Evolutionary conservation across 75 land plant genomes (phyloP), one percentile per base, ranked within the genome.

Genomic region (Chamaecyparis obtusa): DNA sequence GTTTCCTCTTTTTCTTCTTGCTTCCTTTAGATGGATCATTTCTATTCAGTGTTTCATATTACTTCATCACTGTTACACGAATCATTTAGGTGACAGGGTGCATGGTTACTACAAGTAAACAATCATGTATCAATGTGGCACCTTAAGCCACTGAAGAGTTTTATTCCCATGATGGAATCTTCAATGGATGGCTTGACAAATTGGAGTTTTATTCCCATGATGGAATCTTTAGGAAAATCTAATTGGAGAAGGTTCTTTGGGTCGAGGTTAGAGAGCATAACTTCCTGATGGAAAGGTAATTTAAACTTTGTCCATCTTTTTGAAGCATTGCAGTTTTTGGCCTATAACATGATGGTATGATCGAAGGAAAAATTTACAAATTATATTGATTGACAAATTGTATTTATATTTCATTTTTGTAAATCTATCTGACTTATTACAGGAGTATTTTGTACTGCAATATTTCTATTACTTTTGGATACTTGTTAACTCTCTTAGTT

Each of bases 231-330:
- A 91, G 81, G 93, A 90, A 74, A 93, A 95, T 87, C 87, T 95
- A 77, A 88, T 96, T 83, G 94, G 93, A 77, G 87, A 86, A 49
- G 95, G 96, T 57, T 87, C 87, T 46, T 44, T 95, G 33, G 98
- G 96, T 4, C 89, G 90, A 83, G 93, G 95, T 39, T 96, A 96
- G 85, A 86, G 78, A 21, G 96, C 94, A 84, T 92, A 93, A 83
- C 92, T 92, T 71, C 95, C 92, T 43, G 90, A 90, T 87, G 95
- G 95, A 80, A 90, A 92, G 96, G 98, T 96, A 94, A 55, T 5
- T 36, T 88, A 10, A 5, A 44, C 46, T 48, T 80, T 54, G 35
- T 51, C 30, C 39, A 11, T 11, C 39, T 84, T 84, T 54, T 55
- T 32, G 64, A 30, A 48, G 35, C 48, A 48, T 46, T 83, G 32